phyloP scores from a whole-genome alignment of 2,329 filamentous ascomycete genomes.

The Diaporthe destruens region DNA sequence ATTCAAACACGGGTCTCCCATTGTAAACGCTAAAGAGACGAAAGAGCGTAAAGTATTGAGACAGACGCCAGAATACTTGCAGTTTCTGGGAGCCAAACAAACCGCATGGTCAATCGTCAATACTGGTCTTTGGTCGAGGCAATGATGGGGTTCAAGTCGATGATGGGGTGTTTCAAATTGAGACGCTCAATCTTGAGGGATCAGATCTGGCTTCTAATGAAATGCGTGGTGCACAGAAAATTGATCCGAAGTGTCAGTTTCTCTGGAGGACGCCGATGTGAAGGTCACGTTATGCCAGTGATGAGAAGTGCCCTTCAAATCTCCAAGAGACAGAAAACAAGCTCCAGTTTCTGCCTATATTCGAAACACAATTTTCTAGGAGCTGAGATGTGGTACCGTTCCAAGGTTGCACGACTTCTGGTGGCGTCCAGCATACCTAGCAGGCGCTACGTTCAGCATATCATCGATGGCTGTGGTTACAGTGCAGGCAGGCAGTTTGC shows the following conservation, averaged over 20 bases:
- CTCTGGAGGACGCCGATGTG: no score
- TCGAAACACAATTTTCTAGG: background rate
- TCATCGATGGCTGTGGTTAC: background rate
- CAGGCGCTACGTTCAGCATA: background rate
- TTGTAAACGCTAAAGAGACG: background rate
- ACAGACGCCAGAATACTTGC: background rate
- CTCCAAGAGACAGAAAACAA: no score
- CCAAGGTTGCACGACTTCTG: background rate
- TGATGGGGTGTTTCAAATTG: background rate
- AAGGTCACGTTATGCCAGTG: no score
- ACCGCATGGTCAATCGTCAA: background rate
- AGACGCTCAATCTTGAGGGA: background rate
- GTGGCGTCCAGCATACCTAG: background rate
- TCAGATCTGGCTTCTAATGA: background rate
- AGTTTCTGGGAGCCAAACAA: conserved; percentile 1
- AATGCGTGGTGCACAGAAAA: no score
- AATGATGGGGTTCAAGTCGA: background rate
- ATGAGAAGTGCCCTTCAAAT: no score
- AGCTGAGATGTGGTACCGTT: background rate
- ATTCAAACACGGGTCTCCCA: background rate
- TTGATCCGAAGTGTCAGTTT: no score
- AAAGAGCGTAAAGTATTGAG: background rate
- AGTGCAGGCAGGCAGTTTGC: no score
- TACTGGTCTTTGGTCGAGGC: no score
- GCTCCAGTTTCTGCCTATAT: background rate